These are phyloP conservation scores for Bromus sterilis DNA, from an alignment of 176 grass and related monocot genomes.

Conservation along the genomic window DNA sequence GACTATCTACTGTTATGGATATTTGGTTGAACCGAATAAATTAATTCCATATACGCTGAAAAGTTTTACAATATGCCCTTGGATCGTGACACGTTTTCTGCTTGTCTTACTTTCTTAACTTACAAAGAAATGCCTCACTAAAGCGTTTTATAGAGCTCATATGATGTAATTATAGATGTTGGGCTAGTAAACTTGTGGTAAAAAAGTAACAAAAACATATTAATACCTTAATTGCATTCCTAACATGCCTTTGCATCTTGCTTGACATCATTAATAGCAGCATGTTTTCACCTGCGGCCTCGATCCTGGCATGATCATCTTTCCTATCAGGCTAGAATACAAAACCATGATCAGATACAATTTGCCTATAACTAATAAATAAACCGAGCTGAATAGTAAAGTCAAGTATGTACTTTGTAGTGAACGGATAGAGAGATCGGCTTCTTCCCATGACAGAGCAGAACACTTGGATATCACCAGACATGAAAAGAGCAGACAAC, in stretches of 20 bases:
- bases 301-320: slow-evolving; percentile 61
- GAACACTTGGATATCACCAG: slow-evolving; percentile 55
- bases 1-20: not conserved
- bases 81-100: not conserved
- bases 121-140: too few species aligned
- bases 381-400: not conserved
- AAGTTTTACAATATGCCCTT: not conserved
- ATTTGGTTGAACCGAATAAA: not conserved
- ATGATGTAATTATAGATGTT: not conserved
- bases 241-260: not conserved
- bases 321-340: slow-evolving; percentile 53
- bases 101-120: not conserved
- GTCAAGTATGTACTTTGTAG: slow-evolving; percentile 46
- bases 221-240: not conserved
- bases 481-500: slow-evolving; percentile 64
- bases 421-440: slow-evolving; percentile 40
- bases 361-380: not conserved
- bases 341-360: slow-evolving; percentile 11
- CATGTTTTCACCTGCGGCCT: slow-evolving; percentile 45
- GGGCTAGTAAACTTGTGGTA: not conserved
- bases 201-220: not conserved
- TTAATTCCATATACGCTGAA: not conserved
- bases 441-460: slow-evolving; percentile 57
- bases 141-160: not conserved
- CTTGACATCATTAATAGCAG: not conserved